Evolutionary conservation across 441 rosid genomes (phyloP).

Genomic region (Gossypium gossypioides): DNA sequence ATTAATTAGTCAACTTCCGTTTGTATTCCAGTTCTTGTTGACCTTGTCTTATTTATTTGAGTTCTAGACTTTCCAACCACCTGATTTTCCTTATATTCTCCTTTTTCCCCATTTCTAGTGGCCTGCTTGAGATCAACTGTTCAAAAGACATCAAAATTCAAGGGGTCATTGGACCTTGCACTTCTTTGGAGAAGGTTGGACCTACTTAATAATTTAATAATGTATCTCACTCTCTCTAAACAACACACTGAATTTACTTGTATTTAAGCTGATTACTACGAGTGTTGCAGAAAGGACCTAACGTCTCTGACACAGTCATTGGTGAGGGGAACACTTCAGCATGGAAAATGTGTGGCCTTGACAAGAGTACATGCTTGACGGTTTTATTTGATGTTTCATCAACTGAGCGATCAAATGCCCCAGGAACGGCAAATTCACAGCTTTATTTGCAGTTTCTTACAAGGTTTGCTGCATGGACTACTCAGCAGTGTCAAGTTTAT

Average conservation of each 20-base stretch:
- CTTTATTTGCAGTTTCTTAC: constrained; percentile 81
- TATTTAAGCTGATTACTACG: neutral
- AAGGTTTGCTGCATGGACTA: constrained; percentile 36
- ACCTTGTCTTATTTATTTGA: neutral
- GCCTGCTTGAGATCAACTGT: constrained; percentile 76
- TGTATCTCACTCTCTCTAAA: neutral
- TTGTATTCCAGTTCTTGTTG: neutral
- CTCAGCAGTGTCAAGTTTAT: neutral
- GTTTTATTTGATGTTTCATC: constrained; percentile 91
- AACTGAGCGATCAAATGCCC: constrained; percentile 53
- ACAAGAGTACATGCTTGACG: constrained; percentile 86
- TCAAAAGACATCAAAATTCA: constrained; percentile 94
- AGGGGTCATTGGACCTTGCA: constrained; percentile 89
- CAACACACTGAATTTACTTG: neutral
- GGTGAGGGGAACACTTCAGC: constrained; percentile 89
- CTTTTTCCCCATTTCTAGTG: constrained; percentile 41
- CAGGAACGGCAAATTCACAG: constrained; percentile 66
- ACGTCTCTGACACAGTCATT: constrained; percentile 70
- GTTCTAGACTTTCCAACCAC: neutral
- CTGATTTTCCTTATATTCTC: neutral
- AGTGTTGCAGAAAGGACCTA: constrained; percentile 85
- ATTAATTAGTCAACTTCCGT: neutral
- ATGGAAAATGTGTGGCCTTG: constrained; percentile 98
- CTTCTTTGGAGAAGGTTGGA: constrained; percentile 88
- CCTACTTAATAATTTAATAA: constrained; percentile 5